phyloP scores from a whole-genome alignment of 2,329 filamentous ascomycete species.

The Rhexocercosporidium sp. region DNA sequence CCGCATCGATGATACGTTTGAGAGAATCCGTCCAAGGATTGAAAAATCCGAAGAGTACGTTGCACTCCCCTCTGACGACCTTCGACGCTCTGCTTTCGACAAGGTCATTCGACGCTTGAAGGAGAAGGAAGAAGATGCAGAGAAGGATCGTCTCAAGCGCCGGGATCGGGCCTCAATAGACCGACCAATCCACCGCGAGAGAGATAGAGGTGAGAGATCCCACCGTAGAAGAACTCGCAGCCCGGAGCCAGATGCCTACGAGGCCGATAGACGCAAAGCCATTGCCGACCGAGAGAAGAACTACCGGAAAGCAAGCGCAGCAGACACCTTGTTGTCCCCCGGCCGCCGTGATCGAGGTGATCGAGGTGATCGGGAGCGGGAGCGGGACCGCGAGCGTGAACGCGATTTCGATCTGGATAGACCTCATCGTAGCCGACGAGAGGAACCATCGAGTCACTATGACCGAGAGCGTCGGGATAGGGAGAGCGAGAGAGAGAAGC shows the following conservation, averaged over 20 bases:
- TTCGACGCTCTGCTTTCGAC: slow-evolving; percentile 84
- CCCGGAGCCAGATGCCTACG: slow-evolving; percentile 92
- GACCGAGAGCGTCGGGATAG: slow-evolving; percentile 86
- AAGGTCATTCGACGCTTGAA: slow-evolving; percentile 89
- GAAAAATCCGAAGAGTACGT: slow-evolving; percentile 84
- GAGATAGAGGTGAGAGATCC: slow-evolving; percentile 68
- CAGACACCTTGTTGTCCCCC: slow-evolving; percentile 62
- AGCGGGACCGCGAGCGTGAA: slow-evolving; percentile 44
- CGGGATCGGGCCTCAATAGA: slow-evolving; percentile 59
- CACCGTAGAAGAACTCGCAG: slow-evolving; percentile 78
- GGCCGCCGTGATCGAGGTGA: slow-evolving; percentile 39
- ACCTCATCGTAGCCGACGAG: slow-evolving; percentile 57
- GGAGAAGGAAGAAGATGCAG: slow-evolving; percentile 85
- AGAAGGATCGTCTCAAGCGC: slow-evolving; percentile 66
- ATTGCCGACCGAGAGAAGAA: slow-evolving; percentile 94
- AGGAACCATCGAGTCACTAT: slow-evolving; percentile 70
- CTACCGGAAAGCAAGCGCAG: slow-evolving; percentile 80
- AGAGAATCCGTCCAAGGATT: slow-evolving; percentile 81
- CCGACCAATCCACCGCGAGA: slow-evolving; percentile 47
- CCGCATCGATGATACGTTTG: slow-evolving; percentile 79
- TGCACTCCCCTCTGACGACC: slow-evolving; percentile 81
- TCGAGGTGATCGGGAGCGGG: slow-evolving; percentile 45
- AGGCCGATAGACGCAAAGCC: slow-evolving; percentile 91
- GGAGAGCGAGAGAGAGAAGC: slow-evolving; percentile 87
- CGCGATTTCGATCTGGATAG: slow-evolving; percentile 43